Conservation (phyloP, 2,329 filamentous ascomycete species). For the Ophiostoma novo-ulmi region DNA sequence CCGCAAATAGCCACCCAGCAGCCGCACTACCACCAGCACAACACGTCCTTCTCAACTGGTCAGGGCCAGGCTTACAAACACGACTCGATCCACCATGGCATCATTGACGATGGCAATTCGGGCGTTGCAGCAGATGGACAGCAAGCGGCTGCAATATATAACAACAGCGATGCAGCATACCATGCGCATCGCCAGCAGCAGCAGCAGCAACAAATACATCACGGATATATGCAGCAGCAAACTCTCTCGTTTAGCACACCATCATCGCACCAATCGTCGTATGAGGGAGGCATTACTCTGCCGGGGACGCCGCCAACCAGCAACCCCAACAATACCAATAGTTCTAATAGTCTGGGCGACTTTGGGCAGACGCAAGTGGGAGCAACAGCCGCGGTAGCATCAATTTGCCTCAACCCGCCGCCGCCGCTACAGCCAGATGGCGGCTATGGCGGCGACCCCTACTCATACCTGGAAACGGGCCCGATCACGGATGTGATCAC, state of each 20-base stretch:
- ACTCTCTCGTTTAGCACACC: conserved; percentile 22
- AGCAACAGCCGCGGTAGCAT: neutral
- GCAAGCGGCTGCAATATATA: neutral
- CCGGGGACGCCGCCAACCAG: neutral
- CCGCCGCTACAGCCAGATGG: conserved; percentile 19
- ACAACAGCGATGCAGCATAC: neutral
- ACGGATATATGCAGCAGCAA: conserved; percentile 29
- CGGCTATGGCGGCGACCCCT: conserved; percentile 27
- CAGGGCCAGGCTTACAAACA: neutral
- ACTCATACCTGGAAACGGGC: conserved; percentile 34
- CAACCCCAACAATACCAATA: neutral
- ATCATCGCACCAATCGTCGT: neutral
- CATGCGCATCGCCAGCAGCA: conserved; percentile 20
- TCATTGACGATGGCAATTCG: neutral
- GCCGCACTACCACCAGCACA: neutral
- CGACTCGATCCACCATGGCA: neutral
- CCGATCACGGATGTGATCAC: conserved; percentile 52
- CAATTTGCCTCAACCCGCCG: neutral
- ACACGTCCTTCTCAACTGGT: neutral
- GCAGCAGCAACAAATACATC: neutral
- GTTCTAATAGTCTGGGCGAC: neutral
- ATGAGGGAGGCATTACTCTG: neutral
- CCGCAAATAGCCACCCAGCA: conserved; percentile 27
- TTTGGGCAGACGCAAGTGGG: neutral
- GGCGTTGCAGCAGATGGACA: neutral